A percentile compares a stretch with the other conserved stretches of the same genome.
Evolutionary conservation across 257 asterid species (phyloP).

Genomic region (Fraxinus cuspidata): DNA sequence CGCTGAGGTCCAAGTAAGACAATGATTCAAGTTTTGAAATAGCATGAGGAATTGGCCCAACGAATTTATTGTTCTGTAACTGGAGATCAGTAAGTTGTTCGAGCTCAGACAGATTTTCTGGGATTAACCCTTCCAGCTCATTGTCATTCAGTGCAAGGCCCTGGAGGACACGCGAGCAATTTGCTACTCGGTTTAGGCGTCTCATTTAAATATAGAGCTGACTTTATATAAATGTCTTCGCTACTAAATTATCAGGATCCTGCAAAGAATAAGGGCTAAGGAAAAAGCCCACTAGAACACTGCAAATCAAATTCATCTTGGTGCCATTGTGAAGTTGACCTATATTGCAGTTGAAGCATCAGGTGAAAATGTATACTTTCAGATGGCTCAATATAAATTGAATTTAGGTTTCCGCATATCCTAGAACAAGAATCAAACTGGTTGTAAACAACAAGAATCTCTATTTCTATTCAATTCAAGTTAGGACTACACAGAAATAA

Average conservation of each 20-base stretch:
- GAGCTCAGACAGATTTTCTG: slow-evolving; percentile 55
- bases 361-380: neutral
- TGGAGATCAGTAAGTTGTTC: slow-evolving; percentile 50
- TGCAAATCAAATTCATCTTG: neutral
- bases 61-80: slow-evolving; percentile 49
- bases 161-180: slow-evolving; percentile 39
- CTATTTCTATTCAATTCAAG: neutral
- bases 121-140: slow-evolving; percentile 56
- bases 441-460: neutral
- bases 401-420: neutral
- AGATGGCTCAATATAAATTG: neutral
- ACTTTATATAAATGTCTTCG: neutral
- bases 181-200: neutral
- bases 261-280: neutral
- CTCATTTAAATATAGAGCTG: neutral
- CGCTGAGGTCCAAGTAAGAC: slow-evolving; percentile 59
- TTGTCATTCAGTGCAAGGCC: slow-evolving; percentile 55
- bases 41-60: slow-evolving; percentile 56
- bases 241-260: neutral
- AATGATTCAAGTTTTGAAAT: slow-evolving; percentile 50
- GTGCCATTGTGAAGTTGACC: neutral
- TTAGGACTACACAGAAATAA: neutral
- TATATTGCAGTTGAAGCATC: neutral
- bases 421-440: neutral
- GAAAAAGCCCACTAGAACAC: neutral